Conservation (phyloP, 805 yeast genomes). For the Candida boidinii region DNA sequence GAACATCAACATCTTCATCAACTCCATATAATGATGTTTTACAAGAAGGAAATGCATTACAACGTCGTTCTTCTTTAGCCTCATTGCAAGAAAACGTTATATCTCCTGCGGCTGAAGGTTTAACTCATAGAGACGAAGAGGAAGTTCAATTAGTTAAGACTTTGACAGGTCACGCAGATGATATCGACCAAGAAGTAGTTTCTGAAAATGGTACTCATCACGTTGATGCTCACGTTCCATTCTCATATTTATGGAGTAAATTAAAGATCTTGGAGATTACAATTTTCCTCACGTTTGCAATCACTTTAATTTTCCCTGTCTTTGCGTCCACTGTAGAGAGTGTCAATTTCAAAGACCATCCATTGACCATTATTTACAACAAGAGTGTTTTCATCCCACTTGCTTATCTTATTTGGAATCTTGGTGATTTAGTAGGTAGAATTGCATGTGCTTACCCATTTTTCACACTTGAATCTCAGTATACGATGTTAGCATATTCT, state of each 20-base stretch:
- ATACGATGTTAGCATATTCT: constrained; percentile 44
- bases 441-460: constrained; percentile 45
- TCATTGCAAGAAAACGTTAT: too few relatives aligned
- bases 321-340: constrained; percentile 72
- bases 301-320: constrained; percentile 79
- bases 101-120: too few relatives aligned
- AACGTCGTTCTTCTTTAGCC: too few relatives aligned
- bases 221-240: constrained; percentile 47
- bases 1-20: not conserved
- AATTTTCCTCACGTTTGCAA: constrained; percentile 63
- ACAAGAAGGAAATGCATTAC: not conserved
- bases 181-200: too few relatives aligned
- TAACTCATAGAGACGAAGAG: too few relatives aligned
- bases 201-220: too few relatives aligned
- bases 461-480: constrained; percentile 35
- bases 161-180: too few relatives aligned
- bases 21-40: not conserved
- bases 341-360: constrained; percentile 23
- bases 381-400: constrained; percentile 56
- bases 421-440: constrained; percentile 81
- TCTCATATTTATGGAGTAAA: constrained; percentile 50
- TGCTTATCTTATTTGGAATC: constrained; percentile 78
- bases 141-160: too few relatives aligned
- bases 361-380: constrained; percentile 29
- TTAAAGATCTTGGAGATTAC: constrained; percentile 57